Evolutionary conservation across 139 green algal genomes (phyloP).

Genomic region (Yamagishiella unicocca): DNA sequence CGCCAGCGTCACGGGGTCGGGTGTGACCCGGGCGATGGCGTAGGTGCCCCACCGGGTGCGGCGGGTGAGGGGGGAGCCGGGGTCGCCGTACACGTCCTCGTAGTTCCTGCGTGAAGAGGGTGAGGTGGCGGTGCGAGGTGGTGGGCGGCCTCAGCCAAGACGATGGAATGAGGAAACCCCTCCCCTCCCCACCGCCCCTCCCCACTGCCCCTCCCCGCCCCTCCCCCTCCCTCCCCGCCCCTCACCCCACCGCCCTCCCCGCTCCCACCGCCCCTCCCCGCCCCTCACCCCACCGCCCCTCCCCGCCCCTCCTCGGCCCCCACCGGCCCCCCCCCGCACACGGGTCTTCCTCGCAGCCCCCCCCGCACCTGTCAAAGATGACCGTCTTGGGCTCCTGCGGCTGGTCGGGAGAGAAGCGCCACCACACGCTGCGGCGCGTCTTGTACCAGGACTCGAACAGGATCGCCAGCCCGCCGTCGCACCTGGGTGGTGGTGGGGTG

Average conservation of each 20-base stretch:
- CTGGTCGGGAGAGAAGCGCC: conserved; percentile 65
- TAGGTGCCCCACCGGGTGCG: conserved; percentile 84
- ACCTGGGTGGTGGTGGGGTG: conserved; percentile 53
- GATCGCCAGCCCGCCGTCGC: conserved; percentile 87
- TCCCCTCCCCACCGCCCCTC: too few species aligned
- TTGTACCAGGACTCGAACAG: conserved; percentile 95
- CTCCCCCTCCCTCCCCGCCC: too few species aligned
- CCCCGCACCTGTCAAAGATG: conserved; percentile 73
- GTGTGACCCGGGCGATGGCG: conserved; percentile 75
- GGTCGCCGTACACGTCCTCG: conserved; percentile 96
- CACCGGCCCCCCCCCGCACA: neutral
- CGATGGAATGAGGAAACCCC: too few species aligned
- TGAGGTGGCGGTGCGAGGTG: neutral
- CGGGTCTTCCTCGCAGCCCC: too few species aligned
- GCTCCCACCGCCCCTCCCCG: too few species aligned
- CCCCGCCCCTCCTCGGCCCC: neutral
- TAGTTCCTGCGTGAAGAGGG: conserved; percentile 70
- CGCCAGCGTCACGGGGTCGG: conserved; percentile 17
- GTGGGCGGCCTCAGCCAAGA: too few species aligned
- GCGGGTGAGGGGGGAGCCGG: conserved; percentile 84
- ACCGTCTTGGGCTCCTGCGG: conserved; percentile 58
- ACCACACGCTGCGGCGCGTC: conserved; percentile 71
- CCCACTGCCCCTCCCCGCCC: too few species aligned
- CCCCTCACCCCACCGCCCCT: too few species aligned
- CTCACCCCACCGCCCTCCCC: too few species aligned